A percentile compares a stretch with the other conserved stretches of the same genome.
These are phyloP conservation scores for Kwoniella sp. DNA, from an alignment of 768 basidiomycete genomes.

Conservation along the genomic window DNA sequence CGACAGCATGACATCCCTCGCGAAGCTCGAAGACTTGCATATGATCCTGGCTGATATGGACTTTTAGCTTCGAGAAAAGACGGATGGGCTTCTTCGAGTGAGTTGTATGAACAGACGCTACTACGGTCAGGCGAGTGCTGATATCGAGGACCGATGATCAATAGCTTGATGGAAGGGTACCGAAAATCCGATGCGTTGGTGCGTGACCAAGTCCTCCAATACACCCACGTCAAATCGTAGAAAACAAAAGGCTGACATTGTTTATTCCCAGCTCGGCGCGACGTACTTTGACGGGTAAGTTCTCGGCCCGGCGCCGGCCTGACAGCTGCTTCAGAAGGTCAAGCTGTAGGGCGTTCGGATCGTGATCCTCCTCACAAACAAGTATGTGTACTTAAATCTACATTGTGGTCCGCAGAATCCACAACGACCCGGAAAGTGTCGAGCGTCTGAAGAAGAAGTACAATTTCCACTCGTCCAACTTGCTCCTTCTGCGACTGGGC, in stretches of 20 bases:
- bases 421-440: slow-evolving; percentile 51
- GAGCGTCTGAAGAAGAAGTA: slow-evolving; percentile 45
- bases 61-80: slow-evolving; percentile 49
- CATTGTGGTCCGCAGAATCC: slow-evolving; percentile 33
- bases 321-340: neutral
- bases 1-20: too few relatives aligned
- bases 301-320: too few relatives aligned
- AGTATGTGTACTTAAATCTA: neutral
- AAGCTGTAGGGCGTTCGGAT: too few relatives aligned
- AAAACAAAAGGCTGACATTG: too few relatives aligned
- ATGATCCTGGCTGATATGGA: neutral
- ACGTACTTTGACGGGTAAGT: slow-evolving; percentile 48
- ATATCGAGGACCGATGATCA: neutral
- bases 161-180: slow-evolving; percentile 54
- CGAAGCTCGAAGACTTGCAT: too few relatives aligned
- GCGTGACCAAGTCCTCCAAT: slow-evolving; percentile 2
- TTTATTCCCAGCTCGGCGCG: slow-evolving; percentile 21
- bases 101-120: too few relatives aligned
- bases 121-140: too few relatives aligned
- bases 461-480: slow-evolving; percentile 46
- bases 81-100: slow-evolving; percentile 55
- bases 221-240: neutral
- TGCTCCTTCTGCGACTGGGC: slow-evolving; percentile 44
- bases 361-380: too few relatives aligned
- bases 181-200: slow-evolving; percentile 53